Evolutionary conservation across 1,284 basidiomycete genomes (phyloP), one percentile per base, ranked within the genome.

Genomic region (Sporisorium reilianum): DNA sequence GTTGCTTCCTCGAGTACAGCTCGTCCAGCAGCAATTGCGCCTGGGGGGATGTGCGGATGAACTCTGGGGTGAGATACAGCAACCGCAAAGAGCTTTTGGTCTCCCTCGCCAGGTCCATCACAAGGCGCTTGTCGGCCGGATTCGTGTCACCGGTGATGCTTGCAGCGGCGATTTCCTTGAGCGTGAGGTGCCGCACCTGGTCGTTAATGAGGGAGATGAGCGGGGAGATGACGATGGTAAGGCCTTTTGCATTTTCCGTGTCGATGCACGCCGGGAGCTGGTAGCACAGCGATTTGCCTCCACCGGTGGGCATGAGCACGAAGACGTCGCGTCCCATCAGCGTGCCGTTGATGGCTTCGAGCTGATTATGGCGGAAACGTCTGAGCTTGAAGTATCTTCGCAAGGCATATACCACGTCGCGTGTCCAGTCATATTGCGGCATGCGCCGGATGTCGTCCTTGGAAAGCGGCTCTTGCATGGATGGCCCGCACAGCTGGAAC

Each of bases 271-370:
- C 95, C 0, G 96, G 96, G 0, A 98, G 89, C 63, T 80, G 79
- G 78, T 90, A 89, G 42, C 87, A 88, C 25, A 89, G 75, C 83
- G 87, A 87, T 86, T 98, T 98, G 0, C 95, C 96, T 7, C 95
- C 96, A 28, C 96, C 96, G 0, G 96, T 99, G 0, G 97, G 96
- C 90, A 98, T 96, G 7, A 99, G 88, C 20, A 97, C 93, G 77
- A 98, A 95, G 14, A 95, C 93, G 80, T 99, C 95, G 51, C 88
- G 89, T 3, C 92, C 94, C 0, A 88, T 87, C 84, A 99, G 87
- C 0, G 92, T 91, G 3, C 91, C 91, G 53, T 90, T 89, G 78
- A 98, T 93, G 0, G 93, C 94, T 80, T 93, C 91, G 40, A 93
- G 88, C 84, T 98, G 97, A 83, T 97, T 93, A 5, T 85, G 86